A percentile compares a stretch with the other conserved stretches of the same genome.
Conservation (phyloP, 2,329 filamentous ascomycete genomes). For the Aspergillus neotritici region DNA sequence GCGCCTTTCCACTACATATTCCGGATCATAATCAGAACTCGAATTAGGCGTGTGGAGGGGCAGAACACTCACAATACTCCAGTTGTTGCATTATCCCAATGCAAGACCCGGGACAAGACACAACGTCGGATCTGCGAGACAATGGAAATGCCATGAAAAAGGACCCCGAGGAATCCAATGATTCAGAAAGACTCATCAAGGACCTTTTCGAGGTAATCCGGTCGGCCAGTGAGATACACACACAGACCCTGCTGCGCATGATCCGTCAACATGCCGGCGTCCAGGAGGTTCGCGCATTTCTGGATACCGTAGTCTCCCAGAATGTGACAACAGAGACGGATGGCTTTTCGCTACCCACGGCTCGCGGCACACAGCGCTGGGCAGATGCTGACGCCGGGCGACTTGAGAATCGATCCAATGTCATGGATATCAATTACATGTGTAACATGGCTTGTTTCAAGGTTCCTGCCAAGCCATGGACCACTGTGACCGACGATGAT, state of each 20-base stretch:
- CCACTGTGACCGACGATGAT: conserved; percentile 68
- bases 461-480: conserved; percentile 56
- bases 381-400: conserved; percentile 16
- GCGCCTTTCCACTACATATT: too few species aligned
- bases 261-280: conserved; percentile 22
- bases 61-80: too few species aligned
- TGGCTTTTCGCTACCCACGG: conserved; percentile 6
- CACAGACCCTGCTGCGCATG: conserved; percentile 20
- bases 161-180: too few species aligned
- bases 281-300: conserved; percentile 21
- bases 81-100: too few species aligned
- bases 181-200: conserved; percentile 5
- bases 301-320: conserved; percentile 14
- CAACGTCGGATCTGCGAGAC: too few species aligned
- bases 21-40: too few species aligned
- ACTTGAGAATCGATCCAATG: conserved; percentile 17
- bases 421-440: conserved; percentile 25
- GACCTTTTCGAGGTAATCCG: conserved; percentile 25
- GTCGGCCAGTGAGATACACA: conserved; percentile 13
- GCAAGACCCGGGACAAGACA: too few species aligned
- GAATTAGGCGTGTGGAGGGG: too few species aligned
- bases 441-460: conserved; percentile 19
- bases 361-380: conserved; percentile 11
- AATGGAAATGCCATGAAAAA: too few species aligned
- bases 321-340: conserved; percentile 5